Evolutionary conservation across 352 stramenopile genomes (phyloP).

Genomic region (Aphanomyces euteiches): DNA sequence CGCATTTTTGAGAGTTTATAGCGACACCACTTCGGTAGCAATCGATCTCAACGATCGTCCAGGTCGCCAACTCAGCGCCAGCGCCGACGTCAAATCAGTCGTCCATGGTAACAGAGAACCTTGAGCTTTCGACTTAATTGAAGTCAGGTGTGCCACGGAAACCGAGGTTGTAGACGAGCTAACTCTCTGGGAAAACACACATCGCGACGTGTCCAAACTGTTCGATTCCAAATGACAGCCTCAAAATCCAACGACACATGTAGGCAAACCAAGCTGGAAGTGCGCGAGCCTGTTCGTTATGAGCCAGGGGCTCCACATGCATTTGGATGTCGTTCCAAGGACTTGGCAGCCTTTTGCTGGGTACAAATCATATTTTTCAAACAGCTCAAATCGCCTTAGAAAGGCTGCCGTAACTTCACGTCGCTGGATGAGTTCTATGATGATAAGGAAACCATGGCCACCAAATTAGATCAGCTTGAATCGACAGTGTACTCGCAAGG

Average conservation of each 20-base stretch:
- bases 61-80: too few relatives aligned
- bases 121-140: too few relatives aligned
- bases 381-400: not conserved
- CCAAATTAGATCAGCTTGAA: constrained; percentile 11
- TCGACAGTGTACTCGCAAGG: constrained; percentile 11
- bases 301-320: not conserved
- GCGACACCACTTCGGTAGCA: too few relatives aligned
- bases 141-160: constrained; percentile 2
- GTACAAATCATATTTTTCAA: not conserved
- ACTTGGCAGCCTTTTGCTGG: constrained; percentile 30
- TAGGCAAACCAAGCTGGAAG: constrained; percentile 24
- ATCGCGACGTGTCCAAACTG: constrained; percentile 14
- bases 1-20: not conserved
- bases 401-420: constrained; percentile 30
- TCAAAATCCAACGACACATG: not conserved
- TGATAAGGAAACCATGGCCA: not conserved
- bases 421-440: constrained; percentile 23
- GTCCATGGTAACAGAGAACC: too few relatives aligned
- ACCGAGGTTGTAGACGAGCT: not conserved
- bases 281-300: not conserved
- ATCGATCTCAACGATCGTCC: too few relatives aligned
- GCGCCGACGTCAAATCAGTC: too few relatives aligned
- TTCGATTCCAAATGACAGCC: not conserved
- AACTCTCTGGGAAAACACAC: constrained; percentile 15
- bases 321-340: constrained; percentile 27